These are phyloP conservation scores for Gossypium ekmanianum DNA, from an alignment of 345 rosid species.

Conservation along the genomic window DNA sequence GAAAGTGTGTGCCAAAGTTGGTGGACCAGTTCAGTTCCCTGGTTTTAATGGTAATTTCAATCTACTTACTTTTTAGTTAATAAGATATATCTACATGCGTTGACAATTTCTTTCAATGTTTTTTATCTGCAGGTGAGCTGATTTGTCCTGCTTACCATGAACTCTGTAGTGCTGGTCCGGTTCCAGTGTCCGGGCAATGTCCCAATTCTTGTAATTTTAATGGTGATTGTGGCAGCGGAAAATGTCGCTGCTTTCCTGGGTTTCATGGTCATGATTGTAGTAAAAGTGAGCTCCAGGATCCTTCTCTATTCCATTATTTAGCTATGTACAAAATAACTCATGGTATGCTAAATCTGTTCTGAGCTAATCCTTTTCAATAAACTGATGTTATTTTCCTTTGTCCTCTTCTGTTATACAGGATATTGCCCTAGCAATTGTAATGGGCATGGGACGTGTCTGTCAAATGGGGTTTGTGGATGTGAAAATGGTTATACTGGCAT, in stretches of 20 bases:
- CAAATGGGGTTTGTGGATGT: conserved; percentile 72
- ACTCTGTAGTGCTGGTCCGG: conserved; percentile 57
- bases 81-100: background rate
- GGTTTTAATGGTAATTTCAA: conserved; percentile 73
- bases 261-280: conserved; percentile 87
- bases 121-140: conserved; percentile 63
- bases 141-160: conserved; percentile 89
- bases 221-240: conserved; percentile 91
- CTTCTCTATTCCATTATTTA: background rate
- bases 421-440: conserved; percentile 83
- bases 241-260: conserved; percentile 83
- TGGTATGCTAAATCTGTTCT: background rate
- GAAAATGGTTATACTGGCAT: conserved; percentile 76
- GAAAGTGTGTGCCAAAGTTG: conserved; percentile 83
- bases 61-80: background rate
- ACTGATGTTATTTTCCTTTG: background rate
- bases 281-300: conserved; percentile 53
- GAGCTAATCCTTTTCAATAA: background rate
- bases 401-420: conserved; percentile 33
- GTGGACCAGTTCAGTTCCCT: conserved; percentile 86
- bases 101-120: conserved; percentile 18
- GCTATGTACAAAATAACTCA: background rate
- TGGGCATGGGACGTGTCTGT: conserved; percentile 74
- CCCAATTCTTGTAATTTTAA: conserved; percentile 73
- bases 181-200: conserved; percentile 69